Evolutionary conservation across 2,329 filamentous ascomycete genomes (phyloP).

Genomic region (Fonsecaea nubica): DNA sequence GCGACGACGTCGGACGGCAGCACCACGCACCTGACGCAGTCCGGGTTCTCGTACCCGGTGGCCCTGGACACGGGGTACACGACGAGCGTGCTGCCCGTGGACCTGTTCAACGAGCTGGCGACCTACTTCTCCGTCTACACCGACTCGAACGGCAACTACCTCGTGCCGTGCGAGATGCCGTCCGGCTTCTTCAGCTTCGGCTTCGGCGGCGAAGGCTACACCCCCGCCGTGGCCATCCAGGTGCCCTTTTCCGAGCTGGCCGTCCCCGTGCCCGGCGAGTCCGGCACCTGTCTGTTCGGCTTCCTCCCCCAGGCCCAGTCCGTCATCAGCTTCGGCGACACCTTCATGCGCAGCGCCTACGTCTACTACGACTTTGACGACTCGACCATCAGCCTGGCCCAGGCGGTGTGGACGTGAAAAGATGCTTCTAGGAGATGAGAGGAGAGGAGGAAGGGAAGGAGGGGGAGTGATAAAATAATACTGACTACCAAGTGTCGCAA

Average conservation of each 20-base stretch:
- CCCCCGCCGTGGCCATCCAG: neutral
- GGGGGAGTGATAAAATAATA: too few relatives aligned
- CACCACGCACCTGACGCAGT: neutral
- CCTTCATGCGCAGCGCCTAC: slow-evolving; percentile 75
- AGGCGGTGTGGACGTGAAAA: slow-evolving; percentile 46
- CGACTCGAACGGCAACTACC: neutral
- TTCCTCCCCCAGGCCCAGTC: slow-evolving; percentile 3
- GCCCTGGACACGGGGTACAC: slow-evolving; percentile 11
- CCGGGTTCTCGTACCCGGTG: slow-evolving; percentile 5
- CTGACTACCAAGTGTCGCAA: too few relatives aligned
- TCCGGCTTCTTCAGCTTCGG: neutral
- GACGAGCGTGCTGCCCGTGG: slow-evolving; percentile 1
- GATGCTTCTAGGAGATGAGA: neutral
- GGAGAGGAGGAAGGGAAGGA: too few relatives aligned
- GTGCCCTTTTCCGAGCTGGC: neutral
- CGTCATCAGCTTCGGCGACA: slow-evolving; percentile 69
- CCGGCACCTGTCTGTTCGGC: neutral
- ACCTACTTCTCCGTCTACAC: neutral
- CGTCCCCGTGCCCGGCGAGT: neutral
- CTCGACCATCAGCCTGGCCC: slow-evolving; percentile 72
- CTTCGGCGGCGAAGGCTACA: neutral
- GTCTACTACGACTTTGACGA: slow-evolving; percentile 76
- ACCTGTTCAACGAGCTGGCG: slow-evolving; percentile 1
- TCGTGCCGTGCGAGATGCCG: slow-evolving; percentile 8
- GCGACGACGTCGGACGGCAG: slow-evolving; percentile 5